Conservation (phyloP, 768 basidiomycete genomes). For the Tulasnella sp. region DNA sequence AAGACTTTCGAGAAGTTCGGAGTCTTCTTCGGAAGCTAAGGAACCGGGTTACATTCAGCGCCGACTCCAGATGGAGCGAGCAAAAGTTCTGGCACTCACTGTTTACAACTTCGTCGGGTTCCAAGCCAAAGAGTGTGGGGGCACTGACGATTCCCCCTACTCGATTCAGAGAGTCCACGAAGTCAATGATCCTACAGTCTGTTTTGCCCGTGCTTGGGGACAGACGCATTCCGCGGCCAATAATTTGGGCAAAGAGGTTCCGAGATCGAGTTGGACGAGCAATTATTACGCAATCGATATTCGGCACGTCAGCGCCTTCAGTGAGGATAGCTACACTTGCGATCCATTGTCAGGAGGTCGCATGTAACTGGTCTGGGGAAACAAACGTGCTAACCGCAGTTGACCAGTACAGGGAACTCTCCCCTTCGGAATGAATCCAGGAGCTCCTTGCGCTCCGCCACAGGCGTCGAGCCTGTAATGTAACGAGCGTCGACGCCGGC, state of each 20-base stretch:
- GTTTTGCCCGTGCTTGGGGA: slow-evolving; percentile 75
- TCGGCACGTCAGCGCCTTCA: slow-evolving; percentile 92
- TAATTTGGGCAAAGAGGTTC: slow-evolving; percentile 92
- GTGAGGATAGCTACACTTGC: slow-evolving; percentile 69
- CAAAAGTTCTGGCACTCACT: slow-evolving; percentile 43
- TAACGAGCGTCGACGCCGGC: slow-evolving; percentile 83
- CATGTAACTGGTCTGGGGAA: not conserved
- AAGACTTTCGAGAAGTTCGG: not conserved
- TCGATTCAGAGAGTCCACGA: slow-evolving; percentile 71
- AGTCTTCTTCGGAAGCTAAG: not conserved
- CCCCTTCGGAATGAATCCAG: slow-evolving; percentile 66
- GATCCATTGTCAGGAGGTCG: not conserved
- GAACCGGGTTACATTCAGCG: too few relatives aligned
- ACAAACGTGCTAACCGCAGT: slow-evolving; percentile 61
- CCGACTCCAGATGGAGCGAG: not conserved
- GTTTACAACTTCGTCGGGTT: slow-evolving; percentile 64
- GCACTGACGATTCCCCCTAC: slow-evolving; percentile 69
- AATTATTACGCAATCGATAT: slow-evolving; percentile 85
- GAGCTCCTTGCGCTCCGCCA: slow-evolving; percentile 58
- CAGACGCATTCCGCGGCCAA: slow-evolving; percentile 86
- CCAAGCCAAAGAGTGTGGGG: slow-evolving; percentile 82
- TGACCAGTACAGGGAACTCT: slow-evolving; percentile 79
- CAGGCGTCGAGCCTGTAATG: slow-evolving; percentile 65
- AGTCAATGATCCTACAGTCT: slow-evolving; percentile 87
- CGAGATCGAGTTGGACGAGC: slow-evolving; percentile 85